Evolutionary conservation across 2,329 filamentous ascomycete species (phyloP).

Genomic region (Annulohypoxylon truncatum): DNA sequence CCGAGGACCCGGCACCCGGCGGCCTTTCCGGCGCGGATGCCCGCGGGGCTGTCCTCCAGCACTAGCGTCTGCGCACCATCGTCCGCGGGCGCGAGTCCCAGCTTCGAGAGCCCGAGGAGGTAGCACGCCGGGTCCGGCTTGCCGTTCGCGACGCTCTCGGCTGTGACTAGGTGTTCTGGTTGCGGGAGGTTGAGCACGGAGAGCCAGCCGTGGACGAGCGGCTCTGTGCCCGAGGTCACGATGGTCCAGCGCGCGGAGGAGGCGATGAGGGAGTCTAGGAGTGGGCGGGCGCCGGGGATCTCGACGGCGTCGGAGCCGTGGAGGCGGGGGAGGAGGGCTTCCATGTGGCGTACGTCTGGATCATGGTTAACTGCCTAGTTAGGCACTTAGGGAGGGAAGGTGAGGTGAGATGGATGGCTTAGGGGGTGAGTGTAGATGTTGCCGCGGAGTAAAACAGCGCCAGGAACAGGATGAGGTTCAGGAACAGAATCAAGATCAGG

Average conservation of each 20-base stretch:
- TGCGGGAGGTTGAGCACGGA: conserved; percentile 71
- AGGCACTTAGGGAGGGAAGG: neutral
- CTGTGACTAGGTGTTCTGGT: conserved; percentile 76
- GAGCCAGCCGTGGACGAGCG: conserved; percentile 79
- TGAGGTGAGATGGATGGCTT: neutral
- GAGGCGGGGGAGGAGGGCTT: conserved; percentile 79
- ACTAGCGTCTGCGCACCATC: conserved; percentile 71
- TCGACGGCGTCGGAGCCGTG: conserved; percentile 84
- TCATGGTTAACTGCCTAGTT: conserved; percentile 21
- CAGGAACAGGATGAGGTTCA: neutral
- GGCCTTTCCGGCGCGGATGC: conserved; percentile 83
- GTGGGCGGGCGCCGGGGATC: conserved; percentile 81
- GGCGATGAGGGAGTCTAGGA: conserved; percentile 75
- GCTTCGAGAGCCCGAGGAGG: conserved; percentile 71
- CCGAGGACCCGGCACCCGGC: conserved; percentile 88
- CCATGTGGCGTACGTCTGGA: conserved; percentile 81
- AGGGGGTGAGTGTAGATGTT: neutral
- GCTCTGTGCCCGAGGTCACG: conserved; percentile 78
- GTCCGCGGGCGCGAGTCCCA: conserved; percentile 63
- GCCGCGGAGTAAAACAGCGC: conserved; percentile 20
- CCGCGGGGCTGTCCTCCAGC: conserved; percentile 89
- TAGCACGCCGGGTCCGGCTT: conserved; percentile 85
- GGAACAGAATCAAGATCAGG: neutral
- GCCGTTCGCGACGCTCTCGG: conserved; percentile 78
- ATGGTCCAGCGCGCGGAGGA: conserved; percentile 83